Conservation (phyloP, 2,329 filamentous ascomycete genomes). For the Colletotrichum theobromicola region DNA sequence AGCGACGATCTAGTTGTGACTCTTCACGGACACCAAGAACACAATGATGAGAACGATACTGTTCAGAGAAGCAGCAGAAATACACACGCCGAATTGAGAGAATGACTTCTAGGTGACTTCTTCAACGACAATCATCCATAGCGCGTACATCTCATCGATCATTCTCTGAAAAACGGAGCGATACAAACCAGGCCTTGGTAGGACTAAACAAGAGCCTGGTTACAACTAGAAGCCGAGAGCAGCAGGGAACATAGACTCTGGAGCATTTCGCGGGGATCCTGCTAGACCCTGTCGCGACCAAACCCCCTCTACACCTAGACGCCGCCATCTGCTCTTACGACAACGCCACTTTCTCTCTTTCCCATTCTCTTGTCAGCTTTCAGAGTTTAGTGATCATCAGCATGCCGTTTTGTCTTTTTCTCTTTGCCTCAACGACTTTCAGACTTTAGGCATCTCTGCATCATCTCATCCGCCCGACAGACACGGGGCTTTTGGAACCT, state of each 20-base stretch:
- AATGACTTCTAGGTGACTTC: neutral
- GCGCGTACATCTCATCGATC: neutral
- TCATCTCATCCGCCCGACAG: neutral
- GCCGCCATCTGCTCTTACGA: neutral
- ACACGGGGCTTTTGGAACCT: neutral
- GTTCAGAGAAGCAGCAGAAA: neutral
- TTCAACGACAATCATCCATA: neutral
- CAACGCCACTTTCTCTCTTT: neutral
- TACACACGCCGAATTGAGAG: neutral
- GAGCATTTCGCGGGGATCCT: neutral
- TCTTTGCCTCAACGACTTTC: neutral
- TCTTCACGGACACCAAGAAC: neutral
- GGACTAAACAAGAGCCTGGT: neutral
- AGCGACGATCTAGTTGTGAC: neutral
- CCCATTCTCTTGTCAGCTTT: neutral
- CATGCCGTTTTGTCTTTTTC: neutral
- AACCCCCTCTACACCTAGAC: neutral
- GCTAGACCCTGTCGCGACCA: neutral
- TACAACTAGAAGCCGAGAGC: neutral
- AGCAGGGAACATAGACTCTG: neutral
- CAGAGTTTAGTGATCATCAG: neutral
- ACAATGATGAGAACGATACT: neutral
- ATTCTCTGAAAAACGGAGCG: neutral
- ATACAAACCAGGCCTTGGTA: neutral
- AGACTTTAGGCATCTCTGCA: neutral